Evolutionary conservation across 352 stramenopile species (phyloP).

Genomic region (Phytophthora kernoviae): DNA sequence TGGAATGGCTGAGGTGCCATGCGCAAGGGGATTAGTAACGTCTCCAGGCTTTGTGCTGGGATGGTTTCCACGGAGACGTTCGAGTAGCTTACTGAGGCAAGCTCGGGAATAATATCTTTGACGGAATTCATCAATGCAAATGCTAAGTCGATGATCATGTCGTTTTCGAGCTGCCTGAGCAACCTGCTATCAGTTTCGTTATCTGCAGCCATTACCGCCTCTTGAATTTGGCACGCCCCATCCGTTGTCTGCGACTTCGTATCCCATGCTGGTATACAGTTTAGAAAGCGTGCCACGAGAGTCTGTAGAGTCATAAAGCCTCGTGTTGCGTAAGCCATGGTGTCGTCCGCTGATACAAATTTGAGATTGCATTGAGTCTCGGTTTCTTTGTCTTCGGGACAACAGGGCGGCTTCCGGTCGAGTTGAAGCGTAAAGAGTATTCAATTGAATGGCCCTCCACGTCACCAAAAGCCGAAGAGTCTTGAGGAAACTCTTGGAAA

Average conservation of each 20-base stretch:
- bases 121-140: slow-evolving; percentile 36
- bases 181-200: slow-evolving; percentile 40
- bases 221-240: slow-evolving; percentile 48
- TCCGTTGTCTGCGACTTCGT: slow-evolving; percentile 22
- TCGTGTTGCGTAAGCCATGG: slow-evolving; percentile 53
- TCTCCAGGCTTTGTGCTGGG: slow-evolving; percentile 32
- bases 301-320: slow-evolving; percentile 84
- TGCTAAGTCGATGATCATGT: slow-evolving; percentile 56
- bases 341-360: slow-evolving; percentile 21
- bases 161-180: slow-evolving; percentile 50
- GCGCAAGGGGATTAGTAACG: slow-evolving; percentile 51
- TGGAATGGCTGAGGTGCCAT: slow-evolving; percentile 68
- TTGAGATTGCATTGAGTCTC: slow-evolving; percentile 14
- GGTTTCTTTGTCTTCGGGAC: slow-evolving; percentile 53
- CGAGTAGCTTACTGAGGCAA: slow-evolving; percentile 12
- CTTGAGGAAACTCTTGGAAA: slow-evolving; percentile 59
- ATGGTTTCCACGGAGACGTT: slow-evolving; percentile 40
- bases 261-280: slow-evolving; percentile 70
- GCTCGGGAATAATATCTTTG: slow-evolving; percentile 13
- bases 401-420: slow-evolving; percentile 45
- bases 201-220: slow-evolving; percentile 35
- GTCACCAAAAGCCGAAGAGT: slow-evolving; percentile 40
- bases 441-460: slow-evolving; percentile 39
- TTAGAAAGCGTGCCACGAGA: slow-evolving; percentile 61
- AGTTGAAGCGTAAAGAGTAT: slow-evolving; percentile 77